Evolutionary conservation across 179 eudicot species (phyloP), one percentile per base, ranked within the genome.

Genomic region (Gypsophila paniculata): DNA sequence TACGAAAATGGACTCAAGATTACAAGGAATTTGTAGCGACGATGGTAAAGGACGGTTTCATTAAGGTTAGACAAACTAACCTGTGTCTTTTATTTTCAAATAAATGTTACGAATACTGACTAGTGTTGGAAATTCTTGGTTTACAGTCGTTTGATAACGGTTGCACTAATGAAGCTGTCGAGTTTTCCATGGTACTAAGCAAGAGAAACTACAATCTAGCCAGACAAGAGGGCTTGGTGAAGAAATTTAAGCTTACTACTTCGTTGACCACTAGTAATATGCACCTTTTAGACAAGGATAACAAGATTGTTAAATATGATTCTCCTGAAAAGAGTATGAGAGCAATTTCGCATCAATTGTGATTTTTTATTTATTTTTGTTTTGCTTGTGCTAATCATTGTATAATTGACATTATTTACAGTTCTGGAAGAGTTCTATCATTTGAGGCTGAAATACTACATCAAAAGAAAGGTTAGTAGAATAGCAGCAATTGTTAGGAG

Each of bases 1-100:
- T 93, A 46, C 81, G 93, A 29, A 85, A 82, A 64, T 93, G 96
- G 97, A 91, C 93, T 61, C 86, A 85, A 66, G 98, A 91, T 77
- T 93, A 93, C 55, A 93, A 91, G 81, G 93, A 86, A 14, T 93
- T 93, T 78, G 48, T 91, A 34, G 85, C 82, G 75, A 80, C 87
- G 1, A 75, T 83, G 36, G 73, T 71, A 68, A 92, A 90, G 79
- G 93, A 88, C 15, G 74, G 86, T 3, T 91, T 93, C 72, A 78
- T 93, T 17, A 76, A 87, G 93, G 98, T 90, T 46, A 26, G 12
- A 22, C 63, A 9, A 14, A 14, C 32, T 22, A 19, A 21, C 61
- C 7, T 18, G 26, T 55, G 61, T n/a, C n/a, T n/a, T n/a, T n/a
- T n/a, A 60, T 14, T 8, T 11, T 13, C 19, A 22, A 42, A 11